phyloP scores from a whole-genome alignment of 2,329 filamentous ascomycete species.

The Trichoderma simmonsii region DNA sequence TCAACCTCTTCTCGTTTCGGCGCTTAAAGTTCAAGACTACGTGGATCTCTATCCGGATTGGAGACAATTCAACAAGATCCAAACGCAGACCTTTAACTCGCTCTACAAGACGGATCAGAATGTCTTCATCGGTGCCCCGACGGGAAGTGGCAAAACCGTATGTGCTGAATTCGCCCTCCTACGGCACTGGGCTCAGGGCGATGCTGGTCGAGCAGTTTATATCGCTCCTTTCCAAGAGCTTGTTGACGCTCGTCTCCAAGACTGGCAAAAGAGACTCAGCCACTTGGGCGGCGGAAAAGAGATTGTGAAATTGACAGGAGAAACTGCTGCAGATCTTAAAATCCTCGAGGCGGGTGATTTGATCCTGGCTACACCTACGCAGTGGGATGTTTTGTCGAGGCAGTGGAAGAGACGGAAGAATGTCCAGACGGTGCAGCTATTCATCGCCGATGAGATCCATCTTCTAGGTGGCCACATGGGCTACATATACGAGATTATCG shows the following conservation, averaged over 20 bases:
- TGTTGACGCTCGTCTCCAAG: slow-evolving; percentile 73
- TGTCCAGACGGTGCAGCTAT: slow-evolving; percentile 81
- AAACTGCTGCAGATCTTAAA: slow-evolving; percentile 86
- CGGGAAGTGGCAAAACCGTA: slow-evolving; percentile 93
- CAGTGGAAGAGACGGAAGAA: slow-evolving; percentile 98
- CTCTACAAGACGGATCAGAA: slow-evolving; percentile 89
- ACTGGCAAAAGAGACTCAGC: slow-evolving; percentile 79
- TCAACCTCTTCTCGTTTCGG: slow-evolving; percentile 84
- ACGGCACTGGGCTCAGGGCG: slow-evolving; percentile 68
- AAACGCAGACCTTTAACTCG: slow-evolving; percentile 95
- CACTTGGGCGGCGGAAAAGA: slow-evolving; percentile 77
- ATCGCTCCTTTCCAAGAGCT: slow-evolving; percentile 93
- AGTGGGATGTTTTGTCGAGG: slow-evolving; percentile 94
- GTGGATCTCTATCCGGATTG: slow-evolving; percentile 77
- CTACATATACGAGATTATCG: slow-evolving; percentile 90
- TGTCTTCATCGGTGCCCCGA: slow-evolving; percentile 87
- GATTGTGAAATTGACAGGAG: slow-evolving; percentile 89
- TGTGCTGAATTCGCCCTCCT: slow-evolving; percentile 93
- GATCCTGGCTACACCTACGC: slow-evolving; percentile 84
- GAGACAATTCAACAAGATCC: slow-evolving; percentile 92
- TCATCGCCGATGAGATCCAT: slow-evolving; percentile 94
- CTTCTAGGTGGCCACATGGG: slow-evolving; percentile 83
- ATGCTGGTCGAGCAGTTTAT: slow-evolving; percentile 76
- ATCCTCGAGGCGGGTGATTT: slow-evolving; percentile 83
- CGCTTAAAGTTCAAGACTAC: slow-evolving; percentile 82